Evolutionary conservation across 2,329 filamentous ascomycete genomes (phyloP).

Genomic region (Cladorrhinum sp.): DNA sequence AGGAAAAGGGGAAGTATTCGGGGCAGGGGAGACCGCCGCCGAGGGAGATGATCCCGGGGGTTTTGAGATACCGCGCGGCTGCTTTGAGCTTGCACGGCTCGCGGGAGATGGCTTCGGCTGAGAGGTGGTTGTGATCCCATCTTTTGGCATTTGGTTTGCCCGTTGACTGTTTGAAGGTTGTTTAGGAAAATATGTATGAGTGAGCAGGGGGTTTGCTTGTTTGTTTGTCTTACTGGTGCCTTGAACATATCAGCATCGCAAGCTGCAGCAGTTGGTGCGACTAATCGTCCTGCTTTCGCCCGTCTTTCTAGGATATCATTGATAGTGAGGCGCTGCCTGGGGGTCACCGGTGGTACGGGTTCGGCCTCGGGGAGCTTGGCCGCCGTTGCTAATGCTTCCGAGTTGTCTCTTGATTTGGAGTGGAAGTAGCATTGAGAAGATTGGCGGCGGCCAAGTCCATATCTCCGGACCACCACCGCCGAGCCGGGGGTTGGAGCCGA

Average conservation of each 20-base stretch:
- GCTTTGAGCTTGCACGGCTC: slow-evolving; percentile 74
- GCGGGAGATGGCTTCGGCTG: slow-evolving; percentile 57
- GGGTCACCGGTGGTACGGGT: slow-evolving; percentile 12
- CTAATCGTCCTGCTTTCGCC: slow-evolving; percentile 61
- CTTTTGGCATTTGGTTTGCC: slow-evolving; percentile 73
- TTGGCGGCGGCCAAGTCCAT: not conserved
- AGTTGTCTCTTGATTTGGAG: slow-evolving; percentile 18
- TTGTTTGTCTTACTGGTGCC: slow-evolving; percentile 52
- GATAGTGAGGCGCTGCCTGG: slow-evolving; percentile 48
- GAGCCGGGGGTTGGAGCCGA: not conserved
- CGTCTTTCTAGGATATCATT: slow-evolving; percentile 66
- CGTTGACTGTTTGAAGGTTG: slow-evolving; percentile 27
- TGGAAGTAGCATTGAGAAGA: slow-evolving; percentile 14
- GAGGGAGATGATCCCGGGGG: slow-evolving; percentile 82
- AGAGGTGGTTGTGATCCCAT: slow-evolving; percentile 68
- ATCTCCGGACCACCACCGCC: not conserved
- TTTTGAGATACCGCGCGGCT: slow-evolving; percentile 75
- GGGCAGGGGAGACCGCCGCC: slow-evolving; percentile 87
- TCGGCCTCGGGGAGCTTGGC: slow-evolving; percentile 29
- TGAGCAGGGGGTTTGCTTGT: not conserved
- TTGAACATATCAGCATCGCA: slow-evolving; percentile 61
- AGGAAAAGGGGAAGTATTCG: slow-evolving; percentile 88
- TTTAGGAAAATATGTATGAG: not conserved
- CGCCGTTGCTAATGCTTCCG: slow-evolving; percentile 18
- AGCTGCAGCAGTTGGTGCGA: slow-evolving; percentile 2